These are phyloP conservation scores for Solanum appendiculatum DNA, from an alignment of 257 asterid genomes.

Conservation along the genomic window DNA sequence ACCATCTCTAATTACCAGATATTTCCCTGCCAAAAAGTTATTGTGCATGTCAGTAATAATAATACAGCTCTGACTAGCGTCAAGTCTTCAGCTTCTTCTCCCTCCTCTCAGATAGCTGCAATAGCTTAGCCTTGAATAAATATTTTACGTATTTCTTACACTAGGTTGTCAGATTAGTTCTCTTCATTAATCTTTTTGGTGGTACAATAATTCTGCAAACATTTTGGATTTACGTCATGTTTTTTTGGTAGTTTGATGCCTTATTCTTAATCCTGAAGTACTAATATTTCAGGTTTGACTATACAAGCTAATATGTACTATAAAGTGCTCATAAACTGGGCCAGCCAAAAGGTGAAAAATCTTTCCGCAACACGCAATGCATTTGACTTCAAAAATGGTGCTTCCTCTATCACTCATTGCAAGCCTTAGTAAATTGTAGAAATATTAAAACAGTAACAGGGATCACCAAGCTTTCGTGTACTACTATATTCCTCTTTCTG, in stretches of 20 bases:
- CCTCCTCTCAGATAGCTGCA: neutral
- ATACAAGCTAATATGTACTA: constrained; percentile 81
- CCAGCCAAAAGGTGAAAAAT: constrained; percentile 96
- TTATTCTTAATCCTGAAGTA: neutral
- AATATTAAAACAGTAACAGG: neutral
- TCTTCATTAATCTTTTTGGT: neutral
- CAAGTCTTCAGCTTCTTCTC: neutral
- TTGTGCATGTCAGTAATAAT: neutral
- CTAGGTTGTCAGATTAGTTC: neutral
- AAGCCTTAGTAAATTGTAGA: neutral
- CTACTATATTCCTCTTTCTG: neutral
- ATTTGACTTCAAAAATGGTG: constrained; percentile 82
- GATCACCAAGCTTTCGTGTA: neutral
- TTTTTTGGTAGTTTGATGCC: neutral
- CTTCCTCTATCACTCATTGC: constrained; percentile 2
- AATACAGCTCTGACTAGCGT: neutral
- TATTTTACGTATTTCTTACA: neutral
- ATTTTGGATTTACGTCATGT: neutral
- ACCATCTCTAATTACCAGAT: neutral
- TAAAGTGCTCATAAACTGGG: constrained; percentile 79
- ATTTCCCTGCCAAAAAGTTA: neutral
- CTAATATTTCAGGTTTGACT: constrained; percentile 63
- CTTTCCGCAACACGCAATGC: constrained; percentile 70
- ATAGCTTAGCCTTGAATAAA: neutral
- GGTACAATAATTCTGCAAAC: neutral